Evolutionary conservation across 2,329 filamentous ascomycete species (phyloP).

Genomic region (Pestalotiopsis sp.): DNA sequence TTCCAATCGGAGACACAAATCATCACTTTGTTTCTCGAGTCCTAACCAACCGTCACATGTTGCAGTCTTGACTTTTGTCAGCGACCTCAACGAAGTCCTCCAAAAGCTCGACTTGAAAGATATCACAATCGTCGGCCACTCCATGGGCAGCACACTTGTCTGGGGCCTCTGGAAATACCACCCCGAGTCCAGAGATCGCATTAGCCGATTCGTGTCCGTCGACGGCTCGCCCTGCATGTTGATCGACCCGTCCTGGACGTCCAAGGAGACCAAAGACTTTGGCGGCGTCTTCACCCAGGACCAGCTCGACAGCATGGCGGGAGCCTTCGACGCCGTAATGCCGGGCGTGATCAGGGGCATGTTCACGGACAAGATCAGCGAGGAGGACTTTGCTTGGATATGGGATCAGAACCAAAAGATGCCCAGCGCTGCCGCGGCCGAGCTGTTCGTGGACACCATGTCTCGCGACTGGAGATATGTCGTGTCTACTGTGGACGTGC

Average conservation of each 20-base stretch:
- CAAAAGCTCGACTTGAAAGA: slow-evolving; percentile 28
- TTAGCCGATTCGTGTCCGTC: slow-evolving; percentile 28
- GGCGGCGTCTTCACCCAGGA: slow-evolving; percentile 21
- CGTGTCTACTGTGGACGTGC: slow-evolving; percentile 27
- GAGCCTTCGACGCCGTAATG: slow-evolving; percentile 18
- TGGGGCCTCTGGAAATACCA: slow-evolving; percentile 35
- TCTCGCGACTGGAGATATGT: slow-evolving; percentile 30
- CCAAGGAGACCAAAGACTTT: slow-evolving; percentile 19
- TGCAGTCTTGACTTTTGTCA: not conserved
- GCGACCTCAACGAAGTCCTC: slow-evolving; percentile 16
- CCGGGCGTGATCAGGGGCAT: slow-evolving; percentile 21
- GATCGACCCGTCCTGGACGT: slow-evolving; percentile 27
- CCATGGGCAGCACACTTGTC: slow-evolving; percentile 32
- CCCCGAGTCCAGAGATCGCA: slow-evolving; percentile 18
- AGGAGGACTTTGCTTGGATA: slow-evolving; percentile 26
- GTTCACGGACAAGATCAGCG: slow-evolving; percentile 22
- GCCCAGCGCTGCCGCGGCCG: slow-evolving; percentile 22
- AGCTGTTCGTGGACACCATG: slow-evolving; percentile 28
- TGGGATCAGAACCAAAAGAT: slow-evolving; percentile 25
- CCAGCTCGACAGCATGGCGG: not conserved
- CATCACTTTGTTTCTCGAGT: too few species aligned
- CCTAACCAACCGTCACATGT: too few species aligned
- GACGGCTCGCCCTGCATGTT: slow-evolving; percentile 29
- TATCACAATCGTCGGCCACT: slow-evolving; percentile 33
- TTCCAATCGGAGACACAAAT: too few species aligned